Conservation (phyloP, 441 rosid species). For the Hypseocharis bilobata region DNA sequence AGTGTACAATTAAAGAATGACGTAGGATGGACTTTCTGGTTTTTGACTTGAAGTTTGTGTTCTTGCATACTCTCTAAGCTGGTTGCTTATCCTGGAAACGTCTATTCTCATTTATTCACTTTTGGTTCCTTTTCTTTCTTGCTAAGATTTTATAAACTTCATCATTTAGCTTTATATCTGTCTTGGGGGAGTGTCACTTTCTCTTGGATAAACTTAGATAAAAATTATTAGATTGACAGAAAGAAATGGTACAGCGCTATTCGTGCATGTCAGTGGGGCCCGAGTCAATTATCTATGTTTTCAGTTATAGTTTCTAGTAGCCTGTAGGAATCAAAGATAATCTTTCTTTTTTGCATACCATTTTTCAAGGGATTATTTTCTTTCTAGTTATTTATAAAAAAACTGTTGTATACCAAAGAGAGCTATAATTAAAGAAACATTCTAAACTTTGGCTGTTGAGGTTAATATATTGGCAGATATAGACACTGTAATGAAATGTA, state of each 20-base stretch:
- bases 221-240: neutral
- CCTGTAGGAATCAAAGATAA: neutral
- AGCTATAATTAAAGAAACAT: neutral
- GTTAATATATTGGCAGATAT: neutral
- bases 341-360: neutral
- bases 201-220: no score
- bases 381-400: neutral
- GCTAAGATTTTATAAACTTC: neutral
- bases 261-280: neutral
- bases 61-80: neutral
- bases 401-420: neutral
- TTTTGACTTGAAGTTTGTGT: neutral
- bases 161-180: neutral
- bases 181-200: no score
- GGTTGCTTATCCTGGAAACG: neutral
- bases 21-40: neutral
- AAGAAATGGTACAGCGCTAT: neutral
- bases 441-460: neutral
- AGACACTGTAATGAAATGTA: neutral
- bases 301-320: neutral
- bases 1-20: neutral
- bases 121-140: neutral
- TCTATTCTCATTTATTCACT: neutral
- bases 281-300: neutral
- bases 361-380: neutral